These are phyloP conservation scores for Jamesozyma rosinii DNA, from an alignment of 805 yeast genomes.

Conservation along the genomic window DNA sequence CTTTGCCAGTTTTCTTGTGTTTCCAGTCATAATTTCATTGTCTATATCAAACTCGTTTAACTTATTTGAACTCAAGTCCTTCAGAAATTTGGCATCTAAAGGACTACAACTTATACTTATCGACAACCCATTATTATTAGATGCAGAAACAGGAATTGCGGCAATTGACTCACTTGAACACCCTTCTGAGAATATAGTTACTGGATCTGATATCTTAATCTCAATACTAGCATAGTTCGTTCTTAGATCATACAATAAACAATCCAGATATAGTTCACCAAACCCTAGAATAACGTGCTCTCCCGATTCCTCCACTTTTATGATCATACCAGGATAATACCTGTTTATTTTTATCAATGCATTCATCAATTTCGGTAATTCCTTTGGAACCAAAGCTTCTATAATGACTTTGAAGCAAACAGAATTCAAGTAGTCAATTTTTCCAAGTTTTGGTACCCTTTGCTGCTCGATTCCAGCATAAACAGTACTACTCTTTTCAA, in stretches of 20 bases:
- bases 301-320: slow-evolving; percentile 82
- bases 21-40: slow-evolving; percentile 33
- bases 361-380: slow-evolving; percentile 61
- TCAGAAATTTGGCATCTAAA: slow-evolving; percentile 43
- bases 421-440: slow-evolving; percentile 36
- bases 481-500: slow-evolving; percentile 53
- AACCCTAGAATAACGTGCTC: slow-evolving; percentile 72
- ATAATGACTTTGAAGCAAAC: slow-evolving; percentile 68
- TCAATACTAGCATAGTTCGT: slow-evolving; percentile 52
- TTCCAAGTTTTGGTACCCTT: slow-evolving; percentile 10
- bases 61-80: slow-evolving; percentile 12
- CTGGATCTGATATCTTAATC: slow-evolving; percentile 77
- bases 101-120: slow-evolving; percentile 76
- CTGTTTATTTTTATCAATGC: slow-evolving; percentile 56
- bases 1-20: slow-evolving; percentile 44
- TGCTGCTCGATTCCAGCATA: slow-evolving; percentile 16
- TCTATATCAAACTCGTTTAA: slow-evolving; percentile 32
- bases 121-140: slow-evolving; percentile 41
- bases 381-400: slow-evolving; percentile 73
- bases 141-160: slow-evolving; percentile 52
- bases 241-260: slow-evolving; percentile 69
- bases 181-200: slow-evolving; percentile 72
- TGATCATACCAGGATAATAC: slow-evolving; percentile 54
- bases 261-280: slow-evolving; percentile 85
- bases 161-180: slow-evolving; percentile 56